These are phyloP conservation scores for Trifolium repens DNA, from an alignment of 306 rosid species.

Conservation along the genomic window DNA sequence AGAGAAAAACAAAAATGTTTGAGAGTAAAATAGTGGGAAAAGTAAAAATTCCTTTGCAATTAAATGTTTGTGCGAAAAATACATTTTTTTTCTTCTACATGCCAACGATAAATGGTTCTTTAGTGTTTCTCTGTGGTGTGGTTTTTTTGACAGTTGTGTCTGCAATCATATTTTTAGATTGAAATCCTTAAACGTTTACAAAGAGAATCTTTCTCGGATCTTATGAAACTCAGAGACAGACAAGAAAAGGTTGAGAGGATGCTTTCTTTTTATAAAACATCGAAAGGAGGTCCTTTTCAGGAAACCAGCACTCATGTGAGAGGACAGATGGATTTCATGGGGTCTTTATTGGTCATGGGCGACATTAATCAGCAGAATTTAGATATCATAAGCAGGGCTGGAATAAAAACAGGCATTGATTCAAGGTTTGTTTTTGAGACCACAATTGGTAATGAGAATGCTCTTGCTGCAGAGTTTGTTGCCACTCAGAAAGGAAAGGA, in stretches of 20 bases:
- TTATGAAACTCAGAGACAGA: constrained; percentile 85
- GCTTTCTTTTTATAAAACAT: constrained; percentile 69
- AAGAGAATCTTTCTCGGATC: constrained; percentile 85
- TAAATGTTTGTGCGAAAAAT: too few species aligned
- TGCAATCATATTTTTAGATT: constrained; percentile 57
- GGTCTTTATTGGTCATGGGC: constrained; percentile 61
- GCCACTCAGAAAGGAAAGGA: constrained; percentile 55
- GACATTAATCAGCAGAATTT: constrained; percentile 50
- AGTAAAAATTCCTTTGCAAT: too few species aligned
- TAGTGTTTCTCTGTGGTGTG: neutral
- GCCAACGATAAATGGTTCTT: neutral
- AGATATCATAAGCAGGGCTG: constrained; percentile 53
- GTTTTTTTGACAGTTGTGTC: constrained; percentile 30
- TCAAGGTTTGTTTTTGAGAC: constrained; percentile 78
- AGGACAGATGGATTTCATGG: constrained; percentile 74
- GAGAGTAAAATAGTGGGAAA: too few species aligned
- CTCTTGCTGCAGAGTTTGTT: constrained; percentile 72
- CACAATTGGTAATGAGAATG: constrained; percentile 53
- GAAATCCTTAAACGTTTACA: constrained; percentile 88
- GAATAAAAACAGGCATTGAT: constrained; percentile 72
- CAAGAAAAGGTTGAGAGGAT: constrained; percentile 85
- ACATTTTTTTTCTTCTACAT: too few species aligned
- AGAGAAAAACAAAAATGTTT: too few species aligned
- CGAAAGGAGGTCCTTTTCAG: constrained; percentile 71
- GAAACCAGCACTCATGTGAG: constrained; percentile 66